phyloP scores from a whole-genome alignment of 805 yeast genomes.

The Spathaspora girioi region DNA sequence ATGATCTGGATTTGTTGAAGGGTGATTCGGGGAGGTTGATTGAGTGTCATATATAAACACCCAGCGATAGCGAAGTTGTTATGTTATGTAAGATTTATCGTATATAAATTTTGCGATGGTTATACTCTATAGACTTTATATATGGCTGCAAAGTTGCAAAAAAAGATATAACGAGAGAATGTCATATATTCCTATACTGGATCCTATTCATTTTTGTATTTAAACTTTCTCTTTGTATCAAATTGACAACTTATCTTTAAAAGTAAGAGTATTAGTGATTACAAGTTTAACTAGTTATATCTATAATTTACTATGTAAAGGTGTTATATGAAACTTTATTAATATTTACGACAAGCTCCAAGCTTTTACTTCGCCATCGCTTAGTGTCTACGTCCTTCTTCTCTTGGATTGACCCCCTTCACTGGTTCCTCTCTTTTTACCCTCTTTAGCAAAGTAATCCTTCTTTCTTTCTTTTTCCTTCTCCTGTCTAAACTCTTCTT shows the following conservation, averaged over 20 bases:
- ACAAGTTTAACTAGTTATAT: neutral
- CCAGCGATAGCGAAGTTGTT: no score
- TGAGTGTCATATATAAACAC: slow-evolving; percentile 24
- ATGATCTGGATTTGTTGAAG: slow-evolving; percentile 35
- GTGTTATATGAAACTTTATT: neutral
- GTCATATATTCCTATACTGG: no score
- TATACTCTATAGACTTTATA: neutral
- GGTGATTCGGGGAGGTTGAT: slow-evolving; percentile 18
- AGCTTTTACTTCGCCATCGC: neutral
- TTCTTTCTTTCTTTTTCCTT: slow-evolving; percentile 83
- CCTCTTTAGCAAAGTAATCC: slow-evolving; percentile 73
- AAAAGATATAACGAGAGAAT: neutral
- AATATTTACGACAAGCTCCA: neutral
- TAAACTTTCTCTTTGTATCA: no score
- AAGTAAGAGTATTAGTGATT: neutral
- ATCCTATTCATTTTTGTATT: no score
- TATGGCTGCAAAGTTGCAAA: neutral
- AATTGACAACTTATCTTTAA: no score
- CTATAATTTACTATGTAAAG: no score
- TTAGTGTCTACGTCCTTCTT: slow-evolving; percentile 21
- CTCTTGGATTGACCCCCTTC: slow-evolving; percentile 28
- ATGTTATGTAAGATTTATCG: neutral
- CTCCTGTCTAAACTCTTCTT: slow-evolving; percentile 64
- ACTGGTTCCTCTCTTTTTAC: slow-evolving; percentile 54
- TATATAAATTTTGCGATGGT: no score